These are phyloP conservation scores for Hypholoma sublateritium DNA, from an alignment of 768 basidiomycete genomes.

Conservation along the genomic window DNA sequence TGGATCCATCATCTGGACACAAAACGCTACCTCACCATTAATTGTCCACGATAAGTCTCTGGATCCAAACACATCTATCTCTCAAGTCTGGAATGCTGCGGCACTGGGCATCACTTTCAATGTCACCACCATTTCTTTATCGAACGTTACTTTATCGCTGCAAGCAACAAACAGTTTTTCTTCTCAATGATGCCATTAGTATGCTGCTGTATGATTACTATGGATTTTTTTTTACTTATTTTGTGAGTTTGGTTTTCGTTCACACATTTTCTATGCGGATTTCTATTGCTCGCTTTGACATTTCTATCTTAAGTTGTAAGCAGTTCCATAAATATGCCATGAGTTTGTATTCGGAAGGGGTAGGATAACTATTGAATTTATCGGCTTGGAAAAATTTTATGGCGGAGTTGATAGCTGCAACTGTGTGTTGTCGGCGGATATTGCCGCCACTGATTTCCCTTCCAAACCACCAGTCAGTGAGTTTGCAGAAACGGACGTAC, in stretches of 20 bases:
- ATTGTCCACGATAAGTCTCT: constrained; percentile 53
- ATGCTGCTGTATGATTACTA: neutral
- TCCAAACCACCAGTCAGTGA: neutral
- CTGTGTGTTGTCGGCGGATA: neutral
- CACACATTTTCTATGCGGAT: neutral
- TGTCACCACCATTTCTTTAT: constrained; percentile 30
- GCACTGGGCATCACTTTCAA: constrained; percentile 33
- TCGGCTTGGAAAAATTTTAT: too few relatives aligned
- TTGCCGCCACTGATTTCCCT: neutral
- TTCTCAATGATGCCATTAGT: constrained; percentile 19
- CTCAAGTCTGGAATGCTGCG: constrained; percentile 49
- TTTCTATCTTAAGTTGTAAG: too few relatives aligned
- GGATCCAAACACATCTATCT: constrained; percentile 38
- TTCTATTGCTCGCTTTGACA: neutral
- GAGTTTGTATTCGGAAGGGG: too few relatives aligned
- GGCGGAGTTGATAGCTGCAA: neutral
- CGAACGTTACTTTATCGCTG: constrained; percentile 48
- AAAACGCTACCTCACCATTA: constrained; percentile 46
- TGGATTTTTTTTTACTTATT: neutral
- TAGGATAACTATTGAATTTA: too few relatives aligned
- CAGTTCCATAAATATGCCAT: too few relatives aligned
- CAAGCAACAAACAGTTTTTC: constrained; percentile 28
- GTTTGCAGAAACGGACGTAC: neutral
- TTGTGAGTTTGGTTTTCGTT: neutral
- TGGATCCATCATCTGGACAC: constrained; percentile 48